Conservation (phyloP, 805 yeast genomes). For the Wickerhamomyces ciferrii region DNA sequence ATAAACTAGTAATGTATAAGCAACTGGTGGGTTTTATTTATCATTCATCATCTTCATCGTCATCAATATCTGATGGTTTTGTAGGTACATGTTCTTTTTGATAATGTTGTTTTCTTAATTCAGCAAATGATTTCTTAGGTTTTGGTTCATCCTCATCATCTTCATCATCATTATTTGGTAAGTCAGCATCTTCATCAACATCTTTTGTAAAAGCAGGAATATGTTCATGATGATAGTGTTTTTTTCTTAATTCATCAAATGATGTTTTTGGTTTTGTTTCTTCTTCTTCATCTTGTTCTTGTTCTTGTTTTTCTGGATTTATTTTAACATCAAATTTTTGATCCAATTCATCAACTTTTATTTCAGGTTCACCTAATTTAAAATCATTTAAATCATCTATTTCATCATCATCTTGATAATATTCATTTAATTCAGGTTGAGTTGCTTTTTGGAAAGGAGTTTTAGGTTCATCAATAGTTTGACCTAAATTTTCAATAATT, state of each 20-base stretch:
- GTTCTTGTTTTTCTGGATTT: constrained; percentile 15
- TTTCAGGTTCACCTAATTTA: constrained; percentile 53
- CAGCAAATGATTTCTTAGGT: constrained; percentile 34
- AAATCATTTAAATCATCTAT: constrained; percentile 42
- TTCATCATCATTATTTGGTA: constrained; percentile 13
- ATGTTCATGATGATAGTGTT: constrained; percentile 64
- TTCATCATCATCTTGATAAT: constrained; percentile 64
- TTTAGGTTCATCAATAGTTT: constrained; percentile 89
- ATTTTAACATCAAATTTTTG: constrained; percentile 12
- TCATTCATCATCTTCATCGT: constrained; percentile 1
- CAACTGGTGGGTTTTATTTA: no score
- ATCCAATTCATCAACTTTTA: constrained; percentile 26
- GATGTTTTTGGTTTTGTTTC: constrained; percentile 48
- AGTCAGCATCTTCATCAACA: constrained; percentile 22
- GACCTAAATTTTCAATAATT: constrained; percentile 31
- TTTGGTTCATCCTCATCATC: constrained; percentile 29
- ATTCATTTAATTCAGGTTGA: constrained; percentile 70
- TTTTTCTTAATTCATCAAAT: constrained; percentile 76
- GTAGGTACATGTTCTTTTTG: constrained; percentile 12
- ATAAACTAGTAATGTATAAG: no score
- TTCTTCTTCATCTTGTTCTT: constrained; percentile 28
- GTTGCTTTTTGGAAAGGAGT: constrained; percentile 93
- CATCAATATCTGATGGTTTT: neutral
- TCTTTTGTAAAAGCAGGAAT: constrained; percentile 23
- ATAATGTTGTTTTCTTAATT: constrained; percentile 19